phyloP scores from a whole-genome alignment of 139 green algal species.

The Tetraselmis striata region DNA sequence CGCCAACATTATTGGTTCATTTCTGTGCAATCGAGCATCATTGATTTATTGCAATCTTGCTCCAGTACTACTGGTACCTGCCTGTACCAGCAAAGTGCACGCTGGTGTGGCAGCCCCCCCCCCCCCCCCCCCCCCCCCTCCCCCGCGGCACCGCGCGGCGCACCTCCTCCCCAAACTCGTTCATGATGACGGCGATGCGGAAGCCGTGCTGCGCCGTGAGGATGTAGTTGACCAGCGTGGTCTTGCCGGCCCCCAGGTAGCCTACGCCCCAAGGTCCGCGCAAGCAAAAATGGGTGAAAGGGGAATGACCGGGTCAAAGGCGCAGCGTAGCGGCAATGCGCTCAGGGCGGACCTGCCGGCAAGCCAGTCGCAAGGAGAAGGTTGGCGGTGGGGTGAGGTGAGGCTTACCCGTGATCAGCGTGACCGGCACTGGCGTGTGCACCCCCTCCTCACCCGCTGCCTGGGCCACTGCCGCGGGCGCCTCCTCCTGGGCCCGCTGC shows the following conservation, averaged over 20 bases:
- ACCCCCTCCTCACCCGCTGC: not conserved
- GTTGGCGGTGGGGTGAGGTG: not conserved
- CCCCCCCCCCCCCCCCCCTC: not conserved
- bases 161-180: conserved; percentile 73
- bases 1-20: too few relatives aligned
- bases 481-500: not conserved
- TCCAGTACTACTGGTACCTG: too few relatives aligned
- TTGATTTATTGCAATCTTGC: too few relatives aligned
- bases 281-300: not conserved
- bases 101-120: not conserved
- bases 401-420: conserved; percentile 48
- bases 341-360: not conserved
- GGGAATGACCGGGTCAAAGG: too few relatives aligned
- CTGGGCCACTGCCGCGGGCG: not conserved
- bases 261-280: conserved; percentile 10
- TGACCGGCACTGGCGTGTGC: conserved; percentile 43
- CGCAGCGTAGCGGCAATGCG: not conserved
- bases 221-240: conserved; percentile 89
- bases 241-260: conserved; percentile 61
- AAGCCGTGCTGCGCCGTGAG: conserved; percentile 68
- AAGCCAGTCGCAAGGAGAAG: not conserved
- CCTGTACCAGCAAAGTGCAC: too few relatives aligned
- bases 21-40: too few relatives aligned
- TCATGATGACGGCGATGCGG: conserved; percentile 84
- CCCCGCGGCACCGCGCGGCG: not conserved